Evolutionary conservation across 805 yeast species (phyloP).

Genomic region (Metschnikowia reukaufii): DNA sequence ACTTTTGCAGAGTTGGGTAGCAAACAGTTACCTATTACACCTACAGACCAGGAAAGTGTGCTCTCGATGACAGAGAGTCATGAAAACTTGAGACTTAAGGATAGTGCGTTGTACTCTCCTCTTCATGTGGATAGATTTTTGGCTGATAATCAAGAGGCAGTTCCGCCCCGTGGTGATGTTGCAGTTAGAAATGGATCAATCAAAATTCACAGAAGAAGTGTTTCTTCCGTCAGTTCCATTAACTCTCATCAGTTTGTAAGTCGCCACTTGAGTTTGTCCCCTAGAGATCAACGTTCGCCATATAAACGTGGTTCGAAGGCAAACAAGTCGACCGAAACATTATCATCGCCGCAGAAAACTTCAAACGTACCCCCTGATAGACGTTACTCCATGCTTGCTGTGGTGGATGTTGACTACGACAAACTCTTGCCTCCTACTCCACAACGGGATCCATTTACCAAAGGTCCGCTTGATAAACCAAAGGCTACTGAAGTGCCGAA

Average conservation of each 20-base stretch:
- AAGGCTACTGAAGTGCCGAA: background rate
- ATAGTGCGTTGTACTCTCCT: constrained; percentile 13
- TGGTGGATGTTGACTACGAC: constrained; percentile 20
- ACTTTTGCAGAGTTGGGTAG: background rate
- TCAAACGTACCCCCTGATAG: constrained; percentile 3
- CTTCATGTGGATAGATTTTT: constrained; percentile 17
- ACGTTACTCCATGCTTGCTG: constrained; percentile 16
- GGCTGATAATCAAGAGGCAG: constrained; percentile 18
- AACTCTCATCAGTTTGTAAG: constrained; percentile 4
- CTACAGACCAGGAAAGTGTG: background rate
- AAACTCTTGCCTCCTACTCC: constrained; percentile 18
- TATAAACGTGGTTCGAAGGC: background rate
- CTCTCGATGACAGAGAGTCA: background rate
- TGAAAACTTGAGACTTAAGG: background rate
- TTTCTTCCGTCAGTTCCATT: constrained; percentile 13
- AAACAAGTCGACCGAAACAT: background rate
- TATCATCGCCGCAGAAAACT: background rate
- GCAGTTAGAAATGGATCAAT: constrained; percentile 13
- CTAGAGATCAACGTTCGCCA: constrained; percentile 1
- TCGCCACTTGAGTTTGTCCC: background rate
- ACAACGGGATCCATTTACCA: constrained; percentile 1
- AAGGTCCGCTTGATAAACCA: background rate
- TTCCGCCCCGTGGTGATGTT: constrained; percentile 21
- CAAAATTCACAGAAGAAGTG: constrained; percentile 13
- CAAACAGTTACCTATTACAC: background rate